Evolutionary conservation across 352 stramenopile genomes (phyloP), one percentile per base, ranked within the genome.

Genomic region (Globisporangium paddicum): DNA sequence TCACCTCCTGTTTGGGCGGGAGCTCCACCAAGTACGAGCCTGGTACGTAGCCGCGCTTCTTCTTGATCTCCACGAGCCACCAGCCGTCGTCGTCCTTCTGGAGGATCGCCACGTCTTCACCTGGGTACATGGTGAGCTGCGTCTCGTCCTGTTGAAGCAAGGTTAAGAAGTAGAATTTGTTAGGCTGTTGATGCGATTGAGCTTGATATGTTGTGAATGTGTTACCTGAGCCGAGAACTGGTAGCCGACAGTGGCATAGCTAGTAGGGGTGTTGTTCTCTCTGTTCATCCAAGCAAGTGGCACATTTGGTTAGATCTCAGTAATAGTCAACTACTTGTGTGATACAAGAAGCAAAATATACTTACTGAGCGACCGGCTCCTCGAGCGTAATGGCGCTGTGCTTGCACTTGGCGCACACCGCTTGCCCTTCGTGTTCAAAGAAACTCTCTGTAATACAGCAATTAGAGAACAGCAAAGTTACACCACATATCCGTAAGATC

Each of bases 81-180:
- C 83, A 93, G 65, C 83, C 83, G 71, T 93, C 83, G 42, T 90
- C 81, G 37, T 93, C 83, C 71, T 93, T 93, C 49, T 90, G 83
- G 23, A 93, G 75, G 46, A 93, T 90, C 50, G 64, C 65, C 9
- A 93, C 72, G 65, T 90, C 75, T 41, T 93, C 78, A 47, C 83
- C 83, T 25, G 83, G 83, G 67, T 78, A 71, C 66, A 93, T 93
- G 62, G 83, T 89, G 59, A 93, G 64, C 68, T 93, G 83, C 57
- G 83, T 91, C 42, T 90, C 77, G 70, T 93, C 83, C 69, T 82
- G 61, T n/a, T 5, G 30, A 35, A 44, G 25, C 2, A 53, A 56
- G 40, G 6, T 41, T 52, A 6, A 32, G 28, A 32, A 32, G 6
- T 32, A 32, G 3, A 32, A 32, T 3, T 32, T 32, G 6, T 32